Conservation (phyloP, 208 protist species). For the Wallacemonas sp. region DNA sequence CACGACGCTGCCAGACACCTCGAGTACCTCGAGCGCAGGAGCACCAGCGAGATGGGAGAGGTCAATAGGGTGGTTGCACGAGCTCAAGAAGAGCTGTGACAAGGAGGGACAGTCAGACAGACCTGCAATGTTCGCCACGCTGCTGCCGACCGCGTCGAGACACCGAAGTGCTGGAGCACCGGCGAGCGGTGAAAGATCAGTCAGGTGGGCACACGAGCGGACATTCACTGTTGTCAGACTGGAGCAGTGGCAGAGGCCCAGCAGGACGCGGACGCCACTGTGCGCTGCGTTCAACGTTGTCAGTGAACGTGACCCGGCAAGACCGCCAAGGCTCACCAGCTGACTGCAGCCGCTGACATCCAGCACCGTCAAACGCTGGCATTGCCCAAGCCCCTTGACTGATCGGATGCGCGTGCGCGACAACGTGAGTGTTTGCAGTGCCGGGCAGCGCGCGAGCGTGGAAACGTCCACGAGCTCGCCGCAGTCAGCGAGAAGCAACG, state of each 20-base stretch:
- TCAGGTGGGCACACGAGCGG: not conserved
- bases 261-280: not conserved
- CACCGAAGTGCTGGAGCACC: not conserved
- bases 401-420: not conserved
- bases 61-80: not conserved
- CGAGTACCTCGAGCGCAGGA: not conserved
- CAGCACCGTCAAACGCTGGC: not conserved
- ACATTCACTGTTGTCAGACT: not conserved
- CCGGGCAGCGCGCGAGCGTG: not conserved
- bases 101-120: not conserved
- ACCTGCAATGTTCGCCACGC: not conserved
- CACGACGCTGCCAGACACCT: not conserved
- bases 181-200: not conserved
- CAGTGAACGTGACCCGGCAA: not conserved
- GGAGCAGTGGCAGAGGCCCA: not conserved
- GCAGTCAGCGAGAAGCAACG: not conserved
- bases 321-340: not conserved
- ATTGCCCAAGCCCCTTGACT: not conserved
- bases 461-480: not conserved
- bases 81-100: not conserved
- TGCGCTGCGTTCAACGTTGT: not conserved
- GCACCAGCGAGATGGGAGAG: not conserved
- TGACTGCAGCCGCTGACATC: not conserved
- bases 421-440: not conserved
- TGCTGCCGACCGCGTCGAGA: not conserved